Conservation (phyloP, 352 stramenopile genomes). For the Globisporangium echinulatum region DNA sequence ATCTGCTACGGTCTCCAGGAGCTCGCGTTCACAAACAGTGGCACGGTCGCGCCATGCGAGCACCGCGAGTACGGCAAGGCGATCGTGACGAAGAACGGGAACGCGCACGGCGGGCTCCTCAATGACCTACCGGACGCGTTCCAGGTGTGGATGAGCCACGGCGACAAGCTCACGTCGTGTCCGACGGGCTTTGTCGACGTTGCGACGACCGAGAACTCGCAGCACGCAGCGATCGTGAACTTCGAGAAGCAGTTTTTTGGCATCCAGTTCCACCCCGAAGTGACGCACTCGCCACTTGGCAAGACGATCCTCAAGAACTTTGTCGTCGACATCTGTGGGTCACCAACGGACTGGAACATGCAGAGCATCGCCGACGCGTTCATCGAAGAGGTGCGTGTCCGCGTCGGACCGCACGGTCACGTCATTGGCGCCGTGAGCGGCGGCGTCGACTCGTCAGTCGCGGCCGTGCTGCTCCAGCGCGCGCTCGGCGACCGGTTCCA, state of each 20-base stretch:
- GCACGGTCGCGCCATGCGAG: constrained; percentile 88
- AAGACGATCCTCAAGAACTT: constrained; percentile 97
- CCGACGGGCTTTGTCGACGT: constrained; percentile 92
- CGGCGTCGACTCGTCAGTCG: constrained; percentile 98
- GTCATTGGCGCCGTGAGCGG: constrained; percentile 98
- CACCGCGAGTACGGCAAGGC: constrained; percentile 98
- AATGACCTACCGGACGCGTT: constrained; percentile 90
- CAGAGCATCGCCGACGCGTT: constrained; percentile 90
- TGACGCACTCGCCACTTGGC: constrained; percentile 95
- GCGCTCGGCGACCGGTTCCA: constrained; percentile 98
- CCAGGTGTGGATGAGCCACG: constrained; percentile 99
- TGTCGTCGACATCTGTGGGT: constrained; percentile 93
- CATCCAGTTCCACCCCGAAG: constrained; percentile 97
- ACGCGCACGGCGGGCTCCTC: constrained; percentile 78
- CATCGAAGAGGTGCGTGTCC: constrained; percentile 86
- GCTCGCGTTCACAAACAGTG: constrained; percentile 94
- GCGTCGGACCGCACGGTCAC: constrained; percentile 92
- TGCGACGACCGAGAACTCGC: constrained; percentile 83
- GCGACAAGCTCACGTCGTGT: constrained; percentile 95
- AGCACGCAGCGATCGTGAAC: constrained; percentile 95
- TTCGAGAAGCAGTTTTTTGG: constrained; percentile 92
- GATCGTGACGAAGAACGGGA: constrained; percentile 75
- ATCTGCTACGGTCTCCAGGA: constrained; percentile 98
- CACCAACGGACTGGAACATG: constrained; percentile 98
- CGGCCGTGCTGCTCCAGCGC: constrained; percentile 95